Evolutionary conservation across 2,329 filamentous ascomycete genomes (phyloP), one percentile per base, ranked within the genome.

Genomic region (Pseudonectria foliicola): DNA sequence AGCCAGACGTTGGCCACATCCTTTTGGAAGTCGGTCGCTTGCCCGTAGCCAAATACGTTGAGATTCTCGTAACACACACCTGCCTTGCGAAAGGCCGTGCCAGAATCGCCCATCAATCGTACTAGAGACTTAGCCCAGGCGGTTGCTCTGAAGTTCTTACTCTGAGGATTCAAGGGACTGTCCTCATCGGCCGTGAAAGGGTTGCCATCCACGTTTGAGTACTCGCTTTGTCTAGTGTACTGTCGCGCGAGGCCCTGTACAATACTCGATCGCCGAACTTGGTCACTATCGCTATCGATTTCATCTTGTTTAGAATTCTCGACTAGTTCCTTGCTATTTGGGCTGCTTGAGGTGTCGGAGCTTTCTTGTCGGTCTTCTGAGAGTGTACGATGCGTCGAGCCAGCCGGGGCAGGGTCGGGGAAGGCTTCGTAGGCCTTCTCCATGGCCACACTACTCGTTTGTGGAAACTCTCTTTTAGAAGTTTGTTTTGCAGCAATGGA

Each of bases 21-120:
- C 63, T 78, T 79, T 46, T 85, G 80, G 53, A 78, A 84, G 54
- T 84, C 79, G 0, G 79, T 82, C 0, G 73, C 64, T 28, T 70
- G 70, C n/a, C 79, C 78, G 48, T 73, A 83, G n/a, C 80, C 78
- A 49, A 77, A 77, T 5, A 82, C 75, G 40, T 71, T 81, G 33
- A 84, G 61, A 46, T 82, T 71, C 54, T 73, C 70, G 58, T 78
- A 84, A 24, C 70, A 66, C 21, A 84, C 66, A 18, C 80, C 80
- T 0, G 72, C 68, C n/a, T 71, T 73, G 42, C 78, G 71, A 49
- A 73, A 73, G 10, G 59, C 55, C 43, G 64, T 64, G 24, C 71
- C 76, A 39, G 71, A 68, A 37, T 55, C 63, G 25, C 63, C 62
- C 31, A 64, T 60, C 49, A 70, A 57, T 40, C 63, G 62, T 26